Evolutionary conservation across 2,329 filamentous ascomycete genomes (phyloP), one percentile per base, ranked within the genome.

Genomic region (Biscogniauxia sp.): DNA sequence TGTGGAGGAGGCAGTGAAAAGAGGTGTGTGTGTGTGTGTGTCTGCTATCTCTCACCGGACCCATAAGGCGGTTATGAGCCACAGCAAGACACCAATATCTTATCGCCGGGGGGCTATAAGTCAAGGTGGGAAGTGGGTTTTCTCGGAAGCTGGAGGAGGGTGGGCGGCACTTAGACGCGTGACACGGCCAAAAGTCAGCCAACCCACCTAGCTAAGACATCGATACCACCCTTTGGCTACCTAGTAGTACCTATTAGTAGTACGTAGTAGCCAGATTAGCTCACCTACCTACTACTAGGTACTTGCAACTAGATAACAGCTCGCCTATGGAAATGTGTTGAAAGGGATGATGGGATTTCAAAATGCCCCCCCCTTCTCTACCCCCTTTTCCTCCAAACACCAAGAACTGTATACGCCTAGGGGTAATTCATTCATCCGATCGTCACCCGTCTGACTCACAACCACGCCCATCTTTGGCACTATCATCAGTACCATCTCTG

Each of bases 121-220:
- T 61, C 59, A 63, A 53, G 64, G 64, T 66, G 65, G 70, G 57
- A 61, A 55, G 19, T 28, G 54, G 45, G 54, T 57, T 58, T 67
- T 69, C 62, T 61, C 64, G 55, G 66, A 66, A 64, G 61, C 61
- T 66, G 37, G 37, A 32, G 28, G 64, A 68, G 64, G 63, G 68
- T 69, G 69, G 69, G 70, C 68, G 63, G 68, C 62, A 68, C 62
- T 65, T 65, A 58, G 67, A 69, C 72, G 68, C 70, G 71, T 74
- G 72, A 74, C 70, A 69, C 66, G 64, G 65, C 61, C 66, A 64
- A 67, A 32, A 68, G 70, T 72, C 70, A 73, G 68, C 68, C 69
- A 72, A 69, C 68, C 71, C 66, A 67, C 67, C 69, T 70, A 69
- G 69, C 55, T 70, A 69, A 73, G 72, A 72, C 72, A 73, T 60